phyloP scores from a whole-genome alignment of 768 basidiomycete genomes.

The Sporobolomyces roseus region DNA sequence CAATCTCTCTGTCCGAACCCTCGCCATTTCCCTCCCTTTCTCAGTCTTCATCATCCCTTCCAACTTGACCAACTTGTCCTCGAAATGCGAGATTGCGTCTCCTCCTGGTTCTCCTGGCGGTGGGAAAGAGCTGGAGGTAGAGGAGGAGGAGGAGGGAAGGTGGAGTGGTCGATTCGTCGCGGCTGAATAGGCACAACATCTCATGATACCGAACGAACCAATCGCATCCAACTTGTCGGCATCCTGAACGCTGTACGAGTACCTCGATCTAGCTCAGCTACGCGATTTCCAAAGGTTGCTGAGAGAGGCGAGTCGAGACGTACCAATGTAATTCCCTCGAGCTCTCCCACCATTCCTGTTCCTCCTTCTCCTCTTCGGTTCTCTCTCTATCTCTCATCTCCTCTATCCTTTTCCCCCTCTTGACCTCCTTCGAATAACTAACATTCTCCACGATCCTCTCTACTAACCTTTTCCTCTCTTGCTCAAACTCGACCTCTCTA shows the following conservation, averaged over 20 bases:
- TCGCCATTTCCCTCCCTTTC: conserved; percentile 24
- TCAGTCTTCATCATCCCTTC: conserved; percentile 40
- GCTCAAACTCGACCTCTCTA: background rate
- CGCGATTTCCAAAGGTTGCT: too few relatives aligned
- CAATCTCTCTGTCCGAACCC: conserved; percentile 20
- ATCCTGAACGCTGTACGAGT: conserved; percentile 37
- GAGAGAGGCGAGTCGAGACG: background rate
- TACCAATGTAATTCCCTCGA: conserved; percentile 39
- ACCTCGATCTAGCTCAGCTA: background rate
- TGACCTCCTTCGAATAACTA: conserved; percentile 37
- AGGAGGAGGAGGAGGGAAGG: conserved; percentile 5
- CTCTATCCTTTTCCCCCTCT: background rate
- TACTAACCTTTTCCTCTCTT: conserved; percentile 13
- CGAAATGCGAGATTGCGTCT: conserved; percentile 41
- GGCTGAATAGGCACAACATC: conserved; percentile 43
- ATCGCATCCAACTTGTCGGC: conserved; percentile 42
- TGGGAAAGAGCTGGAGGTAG: background rate
- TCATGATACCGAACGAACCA: conserved; percentile 40
- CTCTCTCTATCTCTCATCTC: conserved; percentile 18
- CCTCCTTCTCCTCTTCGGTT: background rate
- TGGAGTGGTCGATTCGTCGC: conserved; percentile 26
- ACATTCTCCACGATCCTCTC: conserved; percentile 37
- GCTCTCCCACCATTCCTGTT: conserved; percentile 17
- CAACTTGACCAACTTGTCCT: conserved; percentile 43
- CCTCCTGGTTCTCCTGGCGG: background rate